Evolutionary conservation across 495 filamentous ascomycete species (phyloP), one percentile per base, ranked within the genome.

Genomic region (Podospora pseudopauciseta): DNA sequence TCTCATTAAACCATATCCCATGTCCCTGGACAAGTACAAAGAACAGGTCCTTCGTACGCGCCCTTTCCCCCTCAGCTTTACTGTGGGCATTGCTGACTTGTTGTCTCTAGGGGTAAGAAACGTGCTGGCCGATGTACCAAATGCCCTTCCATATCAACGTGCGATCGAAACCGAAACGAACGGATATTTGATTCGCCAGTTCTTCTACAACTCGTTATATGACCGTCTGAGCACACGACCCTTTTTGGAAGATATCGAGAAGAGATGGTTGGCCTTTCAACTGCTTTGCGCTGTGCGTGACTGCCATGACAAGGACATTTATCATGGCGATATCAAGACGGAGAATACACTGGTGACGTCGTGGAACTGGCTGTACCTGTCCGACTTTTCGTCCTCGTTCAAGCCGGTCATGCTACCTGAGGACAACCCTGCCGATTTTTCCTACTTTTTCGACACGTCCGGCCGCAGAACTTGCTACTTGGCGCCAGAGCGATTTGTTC

Each of bases 351-450:
- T 99, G 62, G 94, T 98, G 56, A 99, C 96, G 0, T 97, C 96
- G 28, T 99, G 96, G 96, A 97, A 98, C 80, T 99, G 96, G 96
- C 88, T 99, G 16, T 98, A 97, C 77, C 86, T 99, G 13, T 87
- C 94, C 3, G 96, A 99, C 76, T 99, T 97, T 77, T 96, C 95
- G 23, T 91, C 92, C 4, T 91, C 91, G 1, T 98, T 96, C 82
- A 99, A 99, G 73, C 94, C 92, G 49, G 93, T 93, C 16, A 95
- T 91, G 77, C 84, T 99, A 39, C 96, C 96, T 19, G 93, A 97
- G 73, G 94, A 98, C 74, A 98, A 99, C 72, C 96, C 96, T 6
- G 94, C 93, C 28, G 93, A 98, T 68, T 98, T 97, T 70, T 96
- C 93, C 0, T 98, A 96, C 74, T 99, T 92, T 78, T 99, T 98